Percentiles rank a stretch among this genome's conserved stretches.
Conservation (phyloP, 2,329 filamentous ascomycete species). For the Gaeumannomyces tritici region DNA sequence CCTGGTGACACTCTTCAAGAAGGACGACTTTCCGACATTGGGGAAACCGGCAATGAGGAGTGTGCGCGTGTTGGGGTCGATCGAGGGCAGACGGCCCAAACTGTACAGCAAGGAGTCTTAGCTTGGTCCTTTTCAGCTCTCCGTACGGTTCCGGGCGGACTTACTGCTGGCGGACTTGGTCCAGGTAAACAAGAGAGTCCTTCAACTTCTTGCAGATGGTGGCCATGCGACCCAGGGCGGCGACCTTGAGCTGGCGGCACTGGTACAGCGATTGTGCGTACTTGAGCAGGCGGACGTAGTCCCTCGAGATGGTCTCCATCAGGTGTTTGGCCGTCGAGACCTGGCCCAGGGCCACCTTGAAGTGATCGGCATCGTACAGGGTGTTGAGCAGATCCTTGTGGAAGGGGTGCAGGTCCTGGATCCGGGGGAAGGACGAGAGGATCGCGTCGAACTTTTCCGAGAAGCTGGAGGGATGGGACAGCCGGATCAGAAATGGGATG, state of each 20-base stretch:
- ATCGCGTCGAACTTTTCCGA: conserved; percentile 86
- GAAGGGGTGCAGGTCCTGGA: conserved; percentile 94
- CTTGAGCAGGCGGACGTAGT: conserved; percentile 84
- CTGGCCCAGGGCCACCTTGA: conserved; percentile 92
- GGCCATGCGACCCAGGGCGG: conserved; percentile 94
- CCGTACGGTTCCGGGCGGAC: background rate
- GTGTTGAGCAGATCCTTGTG: conserved; percentile 84
- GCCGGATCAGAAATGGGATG: background rate
- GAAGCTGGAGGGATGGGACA: conserved; percentile 27
- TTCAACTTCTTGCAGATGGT: conserved; percentile 92
- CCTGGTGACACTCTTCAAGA: conserved; percentile 82
- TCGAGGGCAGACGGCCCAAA: conserved; percentile 92
- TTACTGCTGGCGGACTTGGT: conserved; percentile 84
- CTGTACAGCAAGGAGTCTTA: background rate
- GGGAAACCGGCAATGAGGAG: conserved; percentile 95
- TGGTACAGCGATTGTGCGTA: conserved; percentile 96
- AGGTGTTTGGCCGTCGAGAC: conserved; percentile 92
- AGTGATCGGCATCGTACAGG: conserved; percentile 96
- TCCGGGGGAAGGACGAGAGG: conserved; percentile 83
- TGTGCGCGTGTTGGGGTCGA: conserved; percentile 94
- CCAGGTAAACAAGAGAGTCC: conserved; percentile 88
- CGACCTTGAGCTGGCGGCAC: conserved; percentile 97
- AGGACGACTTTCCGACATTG: conserved; percentile 95
- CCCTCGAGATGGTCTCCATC: conserved; percentile 90
- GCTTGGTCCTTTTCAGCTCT: background rate